Base-by-base conservation (phyloP, 163 green algal genomes). In the Chloromonas sp. region DNA sequence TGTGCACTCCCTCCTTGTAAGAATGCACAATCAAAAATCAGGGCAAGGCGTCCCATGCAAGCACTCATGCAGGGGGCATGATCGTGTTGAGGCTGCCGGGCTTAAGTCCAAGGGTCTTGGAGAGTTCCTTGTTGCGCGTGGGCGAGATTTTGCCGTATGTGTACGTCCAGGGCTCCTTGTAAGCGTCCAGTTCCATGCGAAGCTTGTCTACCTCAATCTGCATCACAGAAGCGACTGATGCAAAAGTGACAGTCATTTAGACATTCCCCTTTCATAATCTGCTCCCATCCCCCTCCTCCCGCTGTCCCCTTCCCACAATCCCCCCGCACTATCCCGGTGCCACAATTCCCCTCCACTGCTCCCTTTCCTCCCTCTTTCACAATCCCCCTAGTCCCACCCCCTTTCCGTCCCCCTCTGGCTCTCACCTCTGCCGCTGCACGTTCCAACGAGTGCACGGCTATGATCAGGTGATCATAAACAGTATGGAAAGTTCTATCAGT, bases 171-270 rank as follows among this genome's bases (percentile, higher is more conserved):
- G 61, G 61, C 61, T 78, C 81, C 70, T 84, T 84, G 82, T 84
- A 84, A 1, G 82, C 82, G 13, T 84, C 82, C 66, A 84, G 82
- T 70, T 84, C 82, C 70, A 84, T 80, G 13, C 66, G 62, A 57
- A 84, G n/a, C 11, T 70, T 80, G 59, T 60, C 71, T 58, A 81
- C 36, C 36, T 84, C 82, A 2, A 84, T 11, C 82, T 84, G 82
- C 82, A 81, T 60, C 2, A n/a, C 36, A 36, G 36, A 36, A 36
- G 36, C 36, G 36, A 36, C 36, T 36, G 70, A 76, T 76, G 8
- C 70, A 76, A n/a, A 76, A 76, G 70, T 76, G 8, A 76, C 70
- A n/a, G 8, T 76, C 13, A n/a, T 76, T n/a, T 76, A 13, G 8
- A 13, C 13, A n/a, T 13, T 76, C 70, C 13, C 13, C 8, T 13